Conservation (phyloP, 2,329 filamentous ascomycete genomes). For the Xylaria sp. region DNA sequence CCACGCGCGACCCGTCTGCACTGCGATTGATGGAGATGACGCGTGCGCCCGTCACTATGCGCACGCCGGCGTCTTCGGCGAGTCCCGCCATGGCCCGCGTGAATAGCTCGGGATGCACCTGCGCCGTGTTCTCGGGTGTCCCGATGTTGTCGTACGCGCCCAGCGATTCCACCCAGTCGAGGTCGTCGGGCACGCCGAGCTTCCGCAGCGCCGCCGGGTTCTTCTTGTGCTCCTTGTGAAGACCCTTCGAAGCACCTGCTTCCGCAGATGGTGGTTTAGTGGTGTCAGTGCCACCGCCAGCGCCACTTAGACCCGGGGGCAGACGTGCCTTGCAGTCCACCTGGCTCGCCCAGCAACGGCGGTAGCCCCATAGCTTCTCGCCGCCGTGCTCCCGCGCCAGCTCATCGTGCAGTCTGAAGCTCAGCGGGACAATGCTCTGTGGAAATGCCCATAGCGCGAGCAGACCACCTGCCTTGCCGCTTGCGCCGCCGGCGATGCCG, state of each 20-base stretch:
- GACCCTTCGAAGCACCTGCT: constrained; percentile 38
- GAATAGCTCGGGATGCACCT: constrained; percentile 82
- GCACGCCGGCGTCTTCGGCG: constrained; percentile 69
- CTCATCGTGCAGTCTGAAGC: constrained; percentile 75
- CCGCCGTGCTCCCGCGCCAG: constrained; percentile 75
- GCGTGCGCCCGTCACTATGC: constrained; percentile 56
- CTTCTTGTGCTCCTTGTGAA: constrained; percentile 49
- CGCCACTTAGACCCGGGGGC: constrained; percentile 39
- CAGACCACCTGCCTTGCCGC: constrained; percentile 80
- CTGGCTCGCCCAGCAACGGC: constrained; percentile 54
- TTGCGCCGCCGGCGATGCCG: constrained; percentile 76
- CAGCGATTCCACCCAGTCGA: constrained; percentile 75
- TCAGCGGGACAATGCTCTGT: constrained; percentile 73
- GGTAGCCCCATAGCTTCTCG: constrained; percentile 75
- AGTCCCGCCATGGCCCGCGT: constrained; percentile 77
- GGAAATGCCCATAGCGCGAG: constrained; percentile 81
- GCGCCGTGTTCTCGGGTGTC: constrained; percentile 72
- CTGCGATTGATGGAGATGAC: constrained; percentile 45
- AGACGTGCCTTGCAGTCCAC: constrained; percentile 48
- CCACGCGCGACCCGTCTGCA: constrained; percentile 38
- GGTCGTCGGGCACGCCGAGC: constrained; percentile 61
- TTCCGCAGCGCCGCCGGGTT: constrained; percentile 41
- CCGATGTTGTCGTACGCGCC: constrained; percentile 50
- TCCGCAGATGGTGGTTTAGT: not conserved
- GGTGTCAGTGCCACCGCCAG: not conserved